A percentile compares a stretch with the other conserved stretches of the same genome.
phyloP scores from a whole-genome alignment of 306 rosid species.

The Lathyrus sativus region DNA sequence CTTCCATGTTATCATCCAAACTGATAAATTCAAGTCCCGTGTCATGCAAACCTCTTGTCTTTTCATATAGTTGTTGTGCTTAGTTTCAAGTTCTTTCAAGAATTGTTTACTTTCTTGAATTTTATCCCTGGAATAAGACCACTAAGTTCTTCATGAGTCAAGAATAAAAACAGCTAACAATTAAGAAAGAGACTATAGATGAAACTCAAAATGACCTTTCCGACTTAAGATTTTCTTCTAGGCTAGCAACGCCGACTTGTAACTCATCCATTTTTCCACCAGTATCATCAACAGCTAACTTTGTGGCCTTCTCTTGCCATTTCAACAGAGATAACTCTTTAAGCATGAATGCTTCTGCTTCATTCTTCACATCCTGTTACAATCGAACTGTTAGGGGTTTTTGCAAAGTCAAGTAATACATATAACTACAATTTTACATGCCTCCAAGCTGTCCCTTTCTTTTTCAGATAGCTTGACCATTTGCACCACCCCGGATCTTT shows the following conservation, averaged over 20 bases:
- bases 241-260: slow-evolving; percentile 49
- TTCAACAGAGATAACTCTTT: slow-evolving; percentile 84
- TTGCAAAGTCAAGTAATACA: slow-evolving; percentile 20
- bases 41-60: slow-evolving; percentile 74
- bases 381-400: slow-evolving; percentile 32
- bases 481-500: slow-evolving; percentile 89
- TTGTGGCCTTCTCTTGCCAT: slow-evolving; percentile 92
- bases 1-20: slow-evolving; percentile 25
- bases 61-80: slow-evolving; percentile 60
- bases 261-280: slow-evolving; percentile 56
- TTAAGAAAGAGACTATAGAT: not conserved
- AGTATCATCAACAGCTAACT: slow-evolving; percentile 78
- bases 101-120: slow-evolving; percentile 64
- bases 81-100: slow-evolving; percentile 79
- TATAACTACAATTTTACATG: slow-evolving; percentile 41
- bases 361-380: slow-evolving; percentile 87
- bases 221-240: slow-evolving; percentile 72
- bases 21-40: slow-evolving; percentile 27
- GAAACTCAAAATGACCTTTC: slow-evolving; percentile 60
- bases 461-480: slow-evolving; percentile 98
- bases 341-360: slow-evolving; percentile 90
- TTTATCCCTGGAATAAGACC: slow-evolving; percentile 63
- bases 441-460: slow-evolving; percentile 96
- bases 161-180: slow-evolving; percentile 8
- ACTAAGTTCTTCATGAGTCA: slow-evolving; percentile 33